Evolutionary conservation across 306 rosid species (phyloP).

Genomic region (Pyrus betulifolia): DNA sequence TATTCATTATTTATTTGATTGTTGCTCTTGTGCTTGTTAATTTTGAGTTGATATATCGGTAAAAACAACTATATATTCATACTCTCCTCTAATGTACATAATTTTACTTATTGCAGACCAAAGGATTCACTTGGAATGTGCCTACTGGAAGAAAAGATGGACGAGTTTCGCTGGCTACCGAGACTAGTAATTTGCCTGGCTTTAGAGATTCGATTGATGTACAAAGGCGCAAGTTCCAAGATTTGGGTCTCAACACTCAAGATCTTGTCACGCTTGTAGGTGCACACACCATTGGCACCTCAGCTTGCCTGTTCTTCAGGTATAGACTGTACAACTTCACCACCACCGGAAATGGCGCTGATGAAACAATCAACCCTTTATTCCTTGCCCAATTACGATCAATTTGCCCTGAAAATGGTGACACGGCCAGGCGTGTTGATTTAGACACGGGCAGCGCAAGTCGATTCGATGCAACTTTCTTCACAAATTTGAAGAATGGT

Average conservation of each 20-base stretch:
- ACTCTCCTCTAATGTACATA: no score
- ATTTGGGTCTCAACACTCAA: neutral
- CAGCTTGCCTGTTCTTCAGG: slow-evolving; percentile 38
- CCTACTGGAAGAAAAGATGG: slow-evolving; percentile 12
- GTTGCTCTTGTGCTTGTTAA: no score
- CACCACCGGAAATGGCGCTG: slow-evolving; percentile 17
- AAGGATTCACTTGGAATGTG: slow-evolving; percentile 5
- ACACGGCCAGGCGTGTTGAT: slow-evolving; percentile 28
- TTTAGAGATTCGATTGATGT: neutral
- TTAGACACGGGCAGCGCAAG: slow-evolving; percentile 36
- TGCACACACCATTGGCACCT: slow-evolving; percentile 59
- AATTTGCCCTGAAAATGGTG: slow-evolving; percentile 47
- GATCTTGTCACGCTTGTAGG: slow-evolving; percentile 11
- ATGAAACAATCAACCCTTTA: slow-evolving; percentile 36
- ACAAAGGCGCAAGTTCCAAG: neutral
- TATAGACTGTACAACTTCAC: slow-evolving; percentile 48
- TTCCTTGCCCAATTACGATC: slow-evolving; percentile 35
- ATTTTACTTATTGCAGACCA: neutral
- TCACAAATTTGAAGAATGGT: slow-evolving; percentile 25
- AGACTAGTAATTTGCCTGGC: neutral
- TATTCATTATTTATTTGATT: no score
- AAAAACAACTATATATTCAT: no score
- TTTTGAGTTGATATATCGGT: no score
- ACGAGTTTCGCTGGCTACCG: neutral
- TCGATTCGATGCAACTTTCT: slow-evolving; percentile 38